Evolutionary conservation across 805 yeast species (phyloP), one percentile per base, ranked within the genome.

Genomic region (Wickerhamomyces queroliae): DNA sequence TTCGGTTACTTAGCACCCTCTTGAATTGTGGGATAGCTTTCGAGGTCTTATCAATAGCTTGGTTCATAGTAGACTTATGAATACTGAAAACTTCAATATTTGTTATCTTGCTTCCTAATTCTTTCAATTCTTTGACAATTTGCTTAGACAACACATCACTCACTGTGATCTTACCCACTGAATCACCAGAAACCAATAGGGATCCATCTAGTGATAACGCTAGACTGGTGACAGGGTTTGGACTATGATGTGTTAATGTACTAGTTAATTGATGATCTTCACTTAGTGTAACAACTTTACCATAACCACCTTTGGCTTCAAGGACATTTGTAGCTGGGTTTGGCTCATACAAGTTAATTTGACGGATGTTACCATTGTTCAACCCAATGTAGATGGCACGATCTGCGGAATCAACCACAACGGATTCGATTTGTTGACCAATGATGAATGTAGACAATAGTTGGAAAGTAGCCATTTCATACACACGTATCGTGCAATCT

Each of bases 331-430:
- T 51, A 1, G 55, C 52, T 11, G 46, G 46, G 28, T 54, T 56
- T 27, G 59, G 52, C 28, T 46, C 46, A 51, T 70, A 79, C 36
- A 85, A 58, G 8, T 80, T 74, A 5, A 85, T 69, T 27, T 65
- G 56, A 44, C 81, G 67, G 31, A 87, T 71, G 12, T 62, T 50
- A 11, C 96, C 96, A 44, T 76, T 70, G 2, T 62, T 51, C 13
- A 83, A 61, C 2, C 96, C 97, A 7, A 74, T 75, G 55, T 83
- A 91, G 1, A 85, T 42, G 2, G 78, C 70, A 50, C 98, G 69
- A 51, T 80, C 86, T 0, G 90, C 87, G 1, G 95, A 88, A 58
- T 91, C 98, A 6, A 75, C 63, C 0, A 77, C 70, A 6, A 91
- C 40, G 16, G 82, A 63, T 20, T 71, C 70, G 10, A 86, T 71